Evolutionary conservation across 345 rosid species (phyloP).

Genomic region (Citrus reticulata): DNA sequence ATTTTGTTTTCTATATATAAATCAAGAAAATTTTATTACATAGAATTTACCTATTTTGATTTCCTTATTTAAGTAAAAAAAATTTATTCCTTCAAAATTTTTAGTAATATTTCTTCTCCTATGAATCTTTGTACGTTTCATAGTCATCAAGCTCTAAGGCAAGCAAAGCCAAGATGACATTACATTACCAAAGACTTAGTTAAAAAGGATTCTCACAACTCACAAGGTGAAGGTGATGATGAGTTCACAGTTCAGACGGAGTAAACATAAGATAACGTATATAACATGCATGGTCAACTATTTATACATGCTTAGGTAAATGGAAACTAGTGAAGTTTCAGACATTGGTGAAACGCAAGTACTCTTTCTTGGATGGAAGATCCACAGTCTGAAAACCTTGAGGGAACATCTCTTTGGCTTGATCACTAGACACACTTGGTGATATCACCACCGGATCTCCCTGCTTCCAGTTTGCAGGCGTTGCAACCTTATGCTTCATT

Average conservation of each 20-base stretch:
- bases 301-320: background rate
- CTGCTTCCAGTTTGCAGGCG: constrained; percentile 79
- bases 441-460: constrained; percentile 68
- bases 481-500: constrained; percentile 55
- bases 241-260: too few relatives aligned
- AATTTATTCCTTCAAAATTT: too few relatives aligned
- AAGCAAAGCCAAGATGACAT: background rate
- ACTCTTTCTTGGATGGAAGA: constrained; percentile 63
- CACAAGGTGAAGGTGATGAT: too few relatives aligned
- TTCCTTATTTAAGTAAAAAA: too few relatives aligned
- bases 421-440: constrained; percentile 44
- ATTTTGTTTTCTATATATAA: too few relatives aligned
- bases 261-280: background rate
- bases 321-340: background rate
- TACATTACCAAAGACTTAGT: background rate
- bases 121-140: too few relatives aligned
- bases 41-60: too few relatives aligned
- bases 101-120: too few relatives aligned
- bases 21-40: too few relatives aligned
- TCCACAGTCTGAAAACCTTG: constrained; percentile 53
- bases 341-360: constrained; percentile 49
- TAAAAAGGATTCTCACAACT: too few relatives aligned
- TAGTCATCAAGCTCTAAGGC: background rate
- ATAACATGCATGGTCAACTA: too few relatives aligned
- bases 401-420: constrained; percentile 66